A percentile compares a stretch with the other conserved stretches of the same genome.
Evolutionary conservation across 2,329 filamentous ascomycete genomes (phyloP).

Genomic region (Calonectria hawksworthii): DNA sequence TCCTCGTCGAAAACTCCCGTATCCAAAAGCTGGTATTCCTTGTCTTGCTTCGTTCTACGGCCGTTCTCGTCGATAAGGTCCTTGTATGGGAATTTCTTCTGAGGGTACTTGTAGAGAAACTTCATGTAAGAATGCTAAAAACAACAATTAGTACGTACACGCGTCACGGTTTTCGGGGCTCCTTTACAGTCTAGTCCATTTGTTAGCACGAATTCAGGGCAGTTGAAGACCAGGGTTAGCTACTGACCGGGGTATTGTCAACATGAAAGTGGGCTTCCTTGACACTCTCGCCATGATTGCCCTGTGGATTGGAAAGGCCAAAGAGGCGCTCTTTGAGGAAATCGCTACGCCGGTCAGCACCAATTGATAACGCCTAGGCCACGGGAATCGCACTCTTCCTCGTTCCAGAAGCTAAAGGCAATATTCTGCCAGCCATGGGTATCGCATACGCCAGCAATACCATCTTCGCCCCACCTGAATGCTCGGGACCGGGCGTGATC

Average conservation of each 20-base stretch:
- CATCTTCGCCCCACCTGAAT: slow-evolving; percentile 97
- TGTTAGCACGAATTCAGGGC: slow-evolving; percentile 39
- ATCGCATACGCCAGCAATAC: slow-evolving; percentile 94
- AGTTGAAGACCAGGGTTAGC: not conserved
- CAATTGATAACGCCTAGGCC: not conserved
- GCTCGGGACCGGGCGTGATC: slow-evolving; percentile 90
- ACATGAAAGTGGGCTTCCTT: slow-evolving; percentile 98
- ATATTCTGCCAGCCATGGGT: slow-evolving; percentile 93
- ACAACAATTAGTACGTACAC: slow-evolving; percentile 29
- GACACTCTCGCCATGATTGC: slow-evolving; percentile 96
- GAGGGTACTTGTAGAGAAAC: slow-evolving; percentile 97
- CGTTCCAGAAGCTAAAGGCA: slow-evolving; percentile 98
- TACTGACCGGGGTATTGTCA: slow-evolving; percentile 85
- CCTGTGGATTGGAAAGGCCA: slow-evolving; percentile 94
- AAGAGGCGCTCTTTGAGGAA: slow-evolving; percentile 97
- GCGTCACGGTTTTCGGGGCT: not conserved
- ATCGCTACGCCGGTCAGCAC: slow-evolving; percentile 71
- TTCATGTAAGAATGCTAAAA: slow-evolving; percentile 97
- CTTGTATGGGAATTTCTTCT: slow-evolving; percentile 92
- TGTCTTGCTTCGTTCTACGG: slow-evolving; percentile 79
- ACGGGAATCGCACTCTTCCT: slow-evolving; percentile 79
- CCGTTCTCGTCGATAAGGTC: slow-evolving; percentile 89
- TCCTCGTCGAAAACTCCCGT: slow-evolving; percentile 91
- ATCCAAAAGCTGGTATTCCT: slow-evolving; percentile 93
- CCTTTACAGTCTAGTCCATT: slow-evolving; percentile 59